Base-by-base conservation (phyloP, 257 asterid species). In the Rubia yunnanensis region DNA sequence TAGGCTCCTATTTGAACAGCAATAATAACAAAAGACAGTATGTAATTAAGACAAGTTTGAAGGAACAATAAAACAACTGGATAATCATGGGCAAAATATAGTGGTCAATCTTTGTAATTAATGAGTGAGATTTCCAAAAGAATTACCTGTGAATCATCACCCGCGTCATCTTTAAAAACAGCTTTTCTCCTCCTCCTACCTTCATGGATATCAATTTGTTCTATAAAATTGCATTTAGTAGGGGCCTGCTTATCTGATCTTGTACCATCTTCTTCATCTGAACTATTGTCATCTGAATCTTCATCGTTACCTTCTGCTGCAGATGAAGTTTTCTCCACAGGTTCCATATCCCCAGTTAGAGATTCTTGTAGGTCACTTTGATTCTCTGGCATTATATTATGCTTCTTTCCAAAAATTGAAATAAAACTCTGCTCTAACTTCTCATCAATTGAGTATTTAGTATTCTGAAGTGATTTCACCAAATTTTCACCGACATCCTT, bases 171-270 rank as follows among this genome's bases (percentile, higher is more conserved):
- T 68, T 58, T 87, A 79, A 89, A 94, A 73, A 86, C 78, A 71
- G 96, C 96, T 86, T 80, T 88, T 75, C 99, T 90, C 75, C 99
- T 85, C 86, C 80, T 76, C 80, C 99, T 90, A 80, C 96, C 96
- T 5, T 81, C 96, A 69, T 71, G 81, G 67, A 80, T 58, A 76
- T 86, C 96, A 73, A 78, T 65, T 48, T 82, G 80, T 73, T 89
- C 97, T 62, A 67, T 70, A 18, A 84, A 70, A 68, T 79, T 64
- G 20, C 23, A 10, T 30, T 15, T 10, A 36, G 20, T 70, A 79
- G 76, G 76, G 54, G 73, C 53, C 41, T 69, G 78, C 57, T 75
- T 67, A 68, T 82, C 78, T 10, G 91, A 73, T 69, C 69, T 49
- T 34, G 48, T 10, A 66, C 52, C 67, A 66, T 74, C 63, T 68